Evolutionary conservation across 2,329 filamentous ascomycete species (phyloP), one percentile per base, ranked within the genome.

Genomic region (Cryphonectria radicalis): DNA sequence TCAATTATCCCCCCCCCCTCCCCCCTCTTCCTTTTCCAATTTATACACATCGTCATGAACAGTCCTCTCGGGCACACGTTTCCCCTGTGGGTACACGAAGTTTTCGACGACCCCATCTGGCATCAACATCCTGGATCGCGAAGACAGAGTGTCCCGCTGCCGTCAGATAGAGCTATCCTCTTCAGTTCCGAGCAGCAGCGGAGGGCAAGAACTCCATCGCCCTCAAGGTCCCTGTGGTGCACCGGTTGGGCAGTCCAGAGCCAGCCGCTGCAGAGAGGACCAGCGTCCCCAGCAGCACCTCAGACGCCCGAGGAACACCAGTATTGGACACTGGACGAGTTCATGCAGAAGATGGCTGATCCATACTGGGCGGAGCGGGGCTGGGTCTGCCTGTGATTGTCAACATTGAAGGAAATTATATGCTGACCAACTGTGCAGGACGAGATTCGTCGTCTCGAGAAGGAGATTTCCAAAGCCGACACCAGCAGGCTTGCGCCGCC

Each of bases 401-500:
- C 35, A 53, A 22, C 2, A 6, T 14, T n/a, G 7, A 28, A 35
- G 14, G 32, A 66, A 32, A 1, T 4, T 42, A 42, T 32, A 17
- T 46, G 32, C 72, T 73, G 40, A 73, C 53, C 17, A 11, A 42
- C 63, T 32, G 35, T 72, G 73, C 77, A 92, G 89, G 83, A 85
- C 75, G 90, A 94, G 79, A 88, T 88, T 77, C 77, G 80, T n/a
- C 82, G 79, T 5, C 85, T 94, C 14, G 84, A 88, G 68, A 80
- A 81, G 22, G 88, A 92, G 35, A 93, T 97, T 50, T 79, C 83
- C 46, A 77, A 78, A 60, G 84, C 88, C 70, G 84, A 80, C 74
- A 87, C 91, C n/a, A 84, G 87, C 40, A 84, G 80, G 32, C 82
- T 96, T 8, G 88, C 89, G 46, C 88, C 89, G 2, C 85, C 86